These are phyloP conservation scores for Chalaropsis ovoidea DNA, from an alignment of 2,329 filamentous ascomycete genomes.

Conservation along the genomic window DNA sequence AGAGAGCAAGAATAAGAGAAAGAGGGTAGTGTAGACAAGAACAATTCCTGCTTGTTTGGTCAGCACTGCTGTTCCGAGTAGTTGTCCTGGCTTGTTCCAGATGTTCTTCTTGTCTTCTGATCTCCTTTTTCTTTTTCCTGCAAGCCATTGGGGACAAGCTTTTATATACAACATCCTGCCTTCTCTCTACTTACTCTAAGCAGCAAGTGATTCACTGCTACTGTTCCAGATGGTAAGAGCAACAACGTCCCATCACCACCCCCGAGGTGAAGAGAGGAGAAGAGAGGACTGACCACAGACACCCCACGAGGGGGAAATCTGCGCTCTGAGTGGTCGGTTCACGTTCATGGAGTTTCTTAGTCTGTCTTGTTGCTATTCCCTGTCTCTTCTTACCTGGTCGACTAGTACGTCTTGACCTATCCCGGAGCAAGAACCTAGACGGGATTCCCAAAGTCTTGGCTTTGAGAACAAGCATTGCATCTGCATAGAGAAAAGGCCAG, in stretches of 20 bases:
- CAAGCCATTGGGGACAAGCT: conserved; percentile 18
- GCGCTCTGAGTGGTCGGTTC: neutral
- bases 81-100: neutral
- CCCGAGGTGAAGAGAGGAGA: neutral
- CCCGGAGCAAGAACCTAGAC: conserved; percentile 9
- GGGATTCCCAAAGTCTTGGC: conserved; percentile 12
- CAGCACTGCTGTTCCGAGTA: neutral
- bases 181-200: conserved; percentile 6
- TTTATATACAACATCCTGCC: conserved; percentile 18
- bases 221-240: neutral
- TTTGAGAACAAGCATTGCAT: neutral
- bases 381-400: conserved; percentile 6
- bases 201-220: neutral
- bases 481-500: neutral
- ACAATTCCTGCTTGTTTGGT: neutral
- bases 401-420: neutral
- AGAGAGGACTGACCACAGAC: conserved; percentile 1
- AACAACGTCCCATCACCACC: neutral
- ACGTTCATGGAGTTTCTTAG: neutral
- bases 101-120: neutral
- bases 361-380: neutral
- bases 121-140: neutral
- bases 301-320: conserved; percentile 5
- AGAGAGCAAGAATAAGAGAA: neutral
- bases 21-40: conserved; percentile 1